Evolutionary conservation across 805 yeast species (phyloP).

Genomic region (Candida ulmi): DNA sequence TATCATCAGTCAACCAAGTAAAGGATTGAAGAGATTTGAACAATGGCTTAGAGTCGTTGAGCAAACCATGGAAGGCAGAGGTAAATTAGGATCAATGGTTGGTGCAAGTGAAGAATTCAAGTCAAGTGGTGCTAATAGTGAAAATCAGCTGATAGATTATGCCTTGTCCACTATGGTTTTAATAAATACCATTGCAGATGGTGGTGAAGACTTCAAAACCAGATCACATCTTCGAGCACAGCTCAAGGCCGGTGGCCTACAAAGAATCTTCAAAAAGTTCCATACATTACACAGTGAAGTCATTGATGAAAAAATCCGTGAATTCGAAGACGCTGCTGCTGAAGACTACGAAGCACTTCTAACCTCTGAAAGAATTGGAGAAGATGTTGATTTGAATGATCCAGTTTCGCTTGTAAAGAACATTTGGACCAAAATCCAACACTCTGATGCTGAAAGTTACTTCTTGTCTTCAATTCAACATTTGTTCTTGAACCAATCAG

Average conservation of each 20-base stretch:
- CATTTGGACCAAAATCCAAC: slow-evolving; percentile 54
- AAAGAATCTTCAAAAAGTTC: slow-evolving; percentile 45
- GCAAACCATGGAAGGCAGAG: slow-evolving; percentile 74
- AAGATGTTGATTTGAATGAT: slow-evolving; percentile 39
- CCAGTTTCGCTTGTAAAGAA: slow-evolving; percentile 65
- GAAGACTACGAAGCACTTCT: slow-evolving; percentile 46
- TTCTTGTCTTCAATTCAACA: slow-evolving; percentile 49
- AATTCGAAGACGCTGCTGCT: slow-evolving; percentile 51
- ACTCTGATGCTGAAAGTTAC: slow-evolving; percentile 44
- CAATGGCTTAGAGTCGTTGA: slow-evolving; percentile 68
- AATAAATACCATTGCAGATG: slow-evolving; percentile 55
- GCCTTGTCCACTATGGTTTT: slow-evolving; percentile 65
- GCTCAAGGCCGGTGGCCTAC: slow-evolving; percentile 52
- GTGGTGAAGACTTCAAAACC: slow-evolving; percentile 29
- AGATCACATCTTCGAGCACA: slow-evolving; percentile 56
- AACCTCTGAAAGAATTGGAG: slow-evolving; percentile 28
- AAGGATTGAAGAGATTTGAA: slow-evolving; percentile 46
- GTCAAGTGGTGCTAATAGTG: slow-evolving; percentile 43
- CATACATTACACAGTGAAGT: slow-evolving; percentile 49
- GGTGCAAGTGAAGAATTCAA: slow-evolving; percentile 86
- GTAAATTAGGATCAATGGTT: slow-evolving; percentile 84
- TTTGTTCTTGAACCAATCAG: slow-evolving; percentile 37
- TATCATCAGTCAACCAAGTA: slow-evolving; percentile 13
- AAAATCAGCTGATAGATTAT: slow-evolving; percentile 64
- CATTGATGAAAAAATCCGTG: slow-evolving; percentile 59